A percentile compares a stretch with the other conserved stretches of the same genome.
These are phyloP conservation scores for Quillaja saponaria DNA, from an alignment of 306 rosid genomes.

Conservation along the genomic window DNA sequence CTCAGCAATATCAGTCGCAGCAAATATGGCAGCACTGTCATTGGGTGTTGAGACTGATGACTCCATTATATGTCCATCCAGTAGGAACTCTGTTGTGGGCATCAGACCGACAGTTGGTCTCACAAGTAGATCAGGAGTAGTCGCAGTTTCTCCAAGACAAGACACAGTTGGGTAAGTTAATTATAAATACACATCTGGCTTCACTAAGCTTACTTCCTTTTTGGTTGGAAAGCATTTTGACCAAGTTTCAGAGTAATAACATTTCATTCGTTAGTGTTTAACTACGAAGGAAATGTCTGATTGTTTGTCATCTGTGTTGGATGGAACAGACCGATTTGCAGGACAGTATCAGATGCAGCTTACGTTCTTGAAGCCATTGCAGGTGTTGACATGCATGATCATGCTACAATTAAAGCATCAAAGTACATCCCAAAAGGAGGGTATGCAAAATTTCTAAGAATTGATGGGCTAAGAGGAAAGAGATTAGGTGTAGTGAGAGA, in stretches of 20 bases:
- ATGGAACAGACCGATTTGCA: slow-evolving; percentile 61
- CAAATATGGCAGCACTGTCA: slow-evolving; percentile 62
- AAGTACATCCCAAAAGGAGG: slow-evolving; percentile 59
- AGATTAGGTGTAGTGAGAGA: slow-evolving; percentile 64
- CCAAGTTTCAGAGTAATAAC: too few relatives aligned
- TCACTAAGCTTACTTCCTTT: too few relatives aligned
- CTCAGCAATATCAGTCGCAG: slow-evolving; percentile 60
- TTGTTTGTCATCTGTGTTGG: not conserved
- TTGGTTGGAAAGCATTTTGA: not conserved
- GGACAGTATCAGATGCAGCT: slow-evolving; percentile 76
- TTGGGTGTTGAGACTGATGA: slow-evolving; percentile 69
- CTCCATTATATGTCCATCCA: slow-evolving; percentile 61
- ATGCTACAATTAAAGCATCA: slow-evolving; percentile 49
- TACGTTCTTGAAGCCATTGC: slow-evolving; percentile 67
- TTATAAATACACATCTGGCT: not conserved
- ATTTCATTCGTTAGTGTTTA: too few relatives aligned
- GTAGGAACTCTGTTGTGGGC: slow-evolving; percentile 65
- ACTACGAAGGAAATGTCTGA: too few relatives aligned
- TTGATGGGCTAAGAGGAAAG: slow-evolving; percentile 62
- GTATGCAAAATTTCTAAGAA: slow-evolving; percentile 53
- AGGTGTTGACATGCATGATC: slow-evolving; percentile 63
- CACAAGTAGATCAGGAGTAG: slow-evolving; percentile 66
- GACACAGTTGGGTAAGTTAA: slow-evolving; percentile 59
- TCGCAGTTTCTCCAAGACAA: slow-evolving; percentile 56
- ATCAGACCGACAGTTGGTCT: slow-evolving; percentile 75